Percentiles rank a stretch among this genome's conserved stretches.
phyloP scores from a whole-genome alignment of 2,329 filamentous ascomycete genomes.

The Diplodia corticola region DNA sequence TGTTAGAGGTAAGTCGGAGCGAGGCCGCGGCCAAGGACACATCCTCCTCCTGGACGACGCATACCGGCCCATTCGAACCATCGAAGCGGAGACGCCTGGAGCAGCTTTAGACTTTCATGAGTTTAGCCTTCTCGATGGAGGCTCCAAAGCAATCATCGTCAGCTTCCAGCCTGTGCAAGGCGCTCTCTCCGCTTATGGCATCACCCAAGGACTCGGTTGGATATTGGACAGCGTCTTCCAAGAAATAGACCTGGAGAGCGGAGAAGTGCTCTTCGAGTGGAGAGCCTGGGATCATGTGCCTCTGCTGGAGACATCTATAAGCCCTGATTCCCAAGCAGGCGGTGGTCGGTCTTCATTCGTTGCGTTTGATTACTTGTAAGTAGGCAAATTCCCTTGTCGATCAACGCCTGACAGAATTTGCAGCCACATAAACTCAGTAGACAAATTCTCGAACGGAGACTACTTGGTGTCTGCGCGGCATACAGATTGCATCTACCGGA shows the following conservation, averaged over 20 bases:
- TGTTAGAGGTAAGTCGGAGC: slow-evolving; percentile 54
- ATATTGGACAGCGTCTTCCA: slow-evolving; percentile 47
- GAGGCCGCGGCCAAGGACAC: slow-evolving; percentile 54
- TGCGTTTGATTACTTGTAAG: not conserved
- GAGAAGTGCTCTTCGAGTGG: slow-evolving; percentile 58
- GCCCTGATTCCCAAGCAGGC: not conserved
- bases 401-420: not conserved
- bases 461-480: slow-evolving; percentile 35
- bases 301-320: slow-evolving; percentile 26
- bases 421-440: slow-evolving; percentile 44
- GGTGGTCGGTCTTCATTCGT: not conserved
- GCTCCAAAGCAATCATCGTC: slow-evolving; percentile 43
- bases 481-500: slow-evolving; percentile 31
- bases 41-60: slow-evolving; percentile 54
- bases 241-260: slow-evolving; percentile 42
- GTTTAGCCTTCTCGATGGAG: slow-evolving; percentile 48
- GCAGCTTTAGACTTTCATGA: slow-evolving; percentile 51
- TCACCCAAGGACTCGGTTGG: slow-evolving; percentile 36
- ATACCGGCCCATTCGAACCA: slow-evolving; percentile 48
- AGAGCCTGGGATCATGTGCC: slow-evolving; percentile 56
- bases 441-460: slow-evolving; percentile 37
- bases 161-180: slow-evolving; percentile 40
- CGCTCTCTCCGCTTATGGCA: slow-evolving; percentile 41
- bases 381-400: not conserved
- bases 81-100: slow-evolving; percentile 38